Percentiles rank a stretch among this genome's conserved stretches.
These are phyloP conservation scores for Thielaviopsis punctulata DNA, from an alignment of 2,329 filamentous ascomycete genomes.

Conservation along the genomic window DNA sequence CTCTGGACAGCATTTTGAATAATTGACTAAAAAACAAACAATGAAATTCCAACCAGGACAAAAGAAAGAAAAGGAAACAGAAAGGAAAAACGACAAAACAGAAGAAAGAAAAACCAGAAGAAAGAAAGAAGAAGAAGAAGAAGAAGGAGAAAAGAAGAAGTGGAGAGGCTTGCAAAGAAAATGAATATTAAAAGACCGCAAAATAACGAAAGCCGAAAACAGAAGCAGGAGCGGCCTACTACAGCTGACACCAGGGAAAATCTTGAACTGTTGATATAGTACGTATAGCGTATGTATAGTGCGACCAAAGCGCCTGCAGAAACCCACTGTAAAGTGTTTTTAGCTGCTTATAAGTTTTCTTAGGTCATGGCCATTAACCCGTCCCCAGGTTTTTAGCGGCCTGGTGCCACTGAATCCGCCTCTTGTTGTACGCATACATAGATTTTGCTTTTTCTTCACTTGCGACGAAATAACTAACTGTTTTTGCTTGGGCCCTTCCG, in stretches of 20 bases:
- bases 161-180: neutral
- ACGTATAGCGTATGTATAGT: too few relatives aligned
- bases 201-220: neutral
- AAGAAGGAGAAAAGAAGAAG: constrained; percentile 1
- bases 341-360: neutral
- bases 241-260: neutral
- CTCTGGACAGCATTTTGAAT: constrained; percentile 39
- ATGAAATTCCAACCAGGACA: constrained; percentile 3
- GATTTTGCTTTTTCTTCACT: too few relatives aligned
- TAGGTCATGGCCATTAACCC: neutral
- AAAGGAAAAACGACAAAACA: constrained; percentile 9
- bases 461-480: too few relatives aligned
- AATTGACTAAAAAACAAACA: constrained; percentile 5
- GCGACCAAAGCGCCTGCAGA: neutral
- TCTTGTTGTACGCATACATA: too few relatives aligned
- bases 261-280: neutral
- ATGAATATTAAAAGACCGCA: neutral
- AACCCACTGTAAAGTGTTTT: neutral
- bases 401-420: neutral
- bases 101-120: neutral
- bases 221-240: neutral
- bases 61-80: constrained; percentile 7
- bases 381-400: neutral
- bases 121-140: constrained; percentile 1
- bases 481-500: neutral